Conservation (phyloP, 139 green algal genomes). For the Gonium pectorale region DNA sequence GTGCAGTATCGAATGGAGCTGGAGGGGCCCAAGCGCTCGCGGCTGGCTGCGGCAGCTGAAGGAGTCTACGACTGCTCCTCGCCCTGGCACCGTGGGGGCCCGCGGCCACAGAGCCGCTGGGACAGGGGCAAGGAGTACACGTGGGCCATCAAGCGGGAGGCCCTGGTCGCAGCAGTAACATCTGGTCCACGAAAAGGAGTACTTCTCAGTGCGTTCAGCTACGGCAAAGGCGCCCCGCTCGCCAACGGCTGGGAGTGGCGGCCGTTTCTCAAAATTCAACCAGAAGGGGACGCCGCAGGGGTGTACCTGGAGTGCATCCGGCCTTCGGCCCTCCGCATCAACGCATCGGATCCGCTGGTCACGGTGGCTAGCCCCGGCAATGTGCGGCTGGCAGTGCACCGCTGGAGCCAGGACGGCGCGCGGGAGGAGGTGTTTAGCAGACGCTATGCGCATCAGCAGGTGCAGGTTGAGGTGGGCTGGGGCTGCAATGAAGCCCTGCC, state of each 20-base stretch:
- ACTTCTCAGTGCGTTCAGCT: not conserved
- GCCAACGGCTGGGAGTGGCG: not conserved
- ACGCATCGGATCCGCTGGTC: not conserved
- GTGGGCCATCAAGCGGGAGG: not conserved
- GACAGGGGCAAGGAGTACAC: not conserved
- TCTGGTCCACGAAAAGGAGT: too few relatives aligned
- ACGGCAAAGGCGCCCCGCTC: too few relatives aligned
- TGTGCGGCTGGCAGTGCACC: not conserved
- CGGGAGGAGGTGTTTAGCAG: not conserved
- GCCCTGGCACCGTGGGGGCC: not conserved
- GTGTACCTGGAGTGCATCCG: not conserved
- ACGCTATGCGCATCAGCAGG: not conserved
- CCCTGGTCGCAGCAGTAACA: too few relatives aligned
- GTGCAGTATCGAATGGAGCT: not conserved
- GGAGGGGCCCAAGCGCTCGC: too few relatives aligned
- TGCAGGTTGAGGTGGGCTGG: not conserved
- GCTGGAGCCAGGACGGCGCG: not conserved
- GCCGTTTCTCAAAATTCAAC: not conserved
- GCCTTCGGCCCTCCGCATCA: not conserved
- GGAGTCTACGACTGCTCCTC: not conserved
- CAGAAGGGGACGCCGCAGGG: too few relatives aligned
- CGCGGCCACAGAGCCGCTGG: too few relatives aligned
- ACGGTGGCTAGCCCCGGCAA: too few relatives aligned
- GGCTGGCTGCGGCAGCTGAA: not conserved
- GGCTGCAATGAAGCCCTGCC: not conserved